These are phyloP conservation scores for Haplosporangium sp. DNA, from an alignment of 371 early-diverging fungal species.

Conservation along the genomic window DNA sequence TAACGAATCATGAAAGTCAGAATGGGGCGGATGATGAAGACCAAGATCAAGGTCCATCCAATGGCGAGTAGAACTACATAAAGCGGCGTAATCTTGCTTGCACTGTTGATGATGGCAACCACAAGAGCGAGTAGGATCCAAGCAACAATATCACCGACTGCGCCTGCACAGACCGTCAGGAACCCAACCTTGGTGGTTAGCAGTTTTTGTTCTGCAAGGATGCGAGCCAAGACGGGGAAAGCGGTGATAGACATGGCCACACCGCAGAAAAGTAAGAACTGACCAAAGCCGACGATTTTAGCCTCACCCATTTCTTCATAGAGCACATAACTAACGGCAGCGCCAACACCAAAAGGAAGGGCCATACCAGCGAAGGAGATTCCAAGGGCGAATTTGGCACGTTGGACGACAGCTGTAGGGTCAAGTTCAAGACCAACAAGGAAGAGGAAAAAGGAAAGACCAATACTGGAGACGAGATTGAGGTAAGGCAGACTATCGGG, in stretches of 20 bases:
- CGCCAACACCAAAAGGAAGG: slow-evolving; percentile 81
- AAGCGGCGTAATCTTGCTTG: slow-evolving; percentile 72
- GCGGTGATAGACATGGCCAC: slow-evolving; percentile 95
- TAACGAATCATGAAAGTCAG: slow-evolving; percentile 62
- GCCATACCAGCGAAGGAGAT: slow-evolving; percentile 81
- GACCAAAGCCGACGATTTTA: slow-evolving; percentile 65
- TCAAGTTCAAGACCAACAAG: slow-evolving; percentile 89
- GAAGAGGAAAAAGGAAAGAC: slow-evolving; percentile 91
- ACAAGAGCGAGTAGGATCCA: slow-evolving; percentile 89
- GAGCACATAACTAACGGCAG: slow-evolving; percentile 76
- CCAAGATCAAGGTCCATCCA: slow-evolving; percentile 72
- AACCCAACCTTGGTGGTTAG: slow-evolving; percentile 86
- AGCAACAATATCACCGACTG: slow-evolving; percentile 89
- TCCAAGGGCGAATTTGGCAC: slow-evolving; percentile 59
- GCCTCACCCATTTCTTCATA: slow-evolving; percentile 64
- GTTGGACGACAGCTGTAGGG: slow-evolving; percentile 60
- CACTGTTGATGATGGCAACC: slow-evolving; percentile 78
- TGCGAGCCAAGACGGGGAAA: slow-evolving; percentile 93
- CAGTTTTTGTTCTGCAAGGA: slow-evolving; percentile 88
- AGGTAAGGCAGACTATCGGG: slow-evolving; percentile 72
- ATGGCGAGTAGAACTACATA: slow-evolving; percentile 76
- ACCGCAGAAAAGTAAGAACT: slow-evolving; percentile 84
- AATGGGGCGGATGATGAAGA: slow-evolving; percentile 69
- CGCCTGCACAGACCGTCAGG: slow-evolving; percentile 86
- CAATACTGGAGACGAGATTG: slow-evolving; percentile 86